These are phyloP conservation scores for Orbilia ellipsospora DNA, from an alignment of 2,329 filamentous ascomycete species.

Conservation along the genomic window DNA sequence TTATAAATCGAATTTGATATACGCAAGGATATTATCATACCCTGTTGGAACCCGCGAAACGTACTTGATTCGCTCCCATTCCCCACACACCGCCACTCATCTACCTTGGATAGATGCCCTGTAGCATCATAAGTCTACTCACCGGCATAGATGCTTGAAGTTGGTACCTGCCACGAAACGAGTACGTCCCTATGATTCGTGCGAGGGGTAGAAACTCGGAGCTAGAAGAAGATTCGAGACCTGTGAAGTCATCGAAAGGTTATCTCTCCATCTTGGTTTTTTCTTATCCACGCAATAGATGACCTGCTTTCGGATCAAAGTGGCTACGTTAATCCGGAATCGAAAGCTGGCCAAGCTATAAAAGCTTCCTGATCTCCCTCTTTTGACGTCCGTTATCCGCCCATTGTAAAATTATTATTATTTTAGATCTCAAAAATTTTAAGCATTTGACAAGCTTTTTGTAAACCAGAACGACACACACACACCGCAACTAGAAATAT, in stretches of 20 bases:
- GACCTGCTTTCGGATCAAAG: too few species aligned
- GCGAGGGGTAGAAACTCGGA: constrained; percentile 7
- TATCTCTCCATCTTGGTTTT: constrained; percentile 14
- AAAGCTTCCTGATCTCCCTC: neutral
- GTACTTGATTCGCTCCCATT: too few species aligned
- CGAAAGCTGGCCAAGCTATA: neutral
- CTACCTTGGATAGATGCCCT: constrained; percentile 1
- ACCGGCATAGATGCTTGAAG: neutral
- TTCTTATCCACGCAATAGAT: neutral
- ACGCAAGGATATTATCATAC: neutral
- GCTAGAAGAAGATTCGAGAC: constrained; percentile 24
- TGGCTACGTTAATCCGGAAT: neutral
- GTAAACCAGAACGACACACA: too few species aligned
- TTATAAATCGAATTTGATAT: neutral
- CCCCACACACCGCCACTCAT: too few species aligned
- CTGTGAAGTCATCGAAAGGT: constrained; percentile 49
- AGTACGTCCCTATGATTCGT: constrained; percentile 19
- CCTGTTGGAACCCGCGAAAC: neutral
- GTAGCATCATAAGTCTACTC: neutral
- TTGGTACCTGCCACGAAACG: too few species aligned
- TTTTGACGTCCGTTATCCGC: constrained; percentile 21
- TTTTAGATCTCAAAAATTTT: neutral
- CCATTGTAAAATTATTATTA: constrained; percentile 1
- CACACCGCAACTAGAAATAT: too few species aligned
- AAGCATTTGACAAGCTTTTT: constrained; percentile 27